These are phyloP conservation scores for Kernera saxatilis DNA, from an alignment of 345 rosid genomes.

Conservation along the genomic window DNA sequence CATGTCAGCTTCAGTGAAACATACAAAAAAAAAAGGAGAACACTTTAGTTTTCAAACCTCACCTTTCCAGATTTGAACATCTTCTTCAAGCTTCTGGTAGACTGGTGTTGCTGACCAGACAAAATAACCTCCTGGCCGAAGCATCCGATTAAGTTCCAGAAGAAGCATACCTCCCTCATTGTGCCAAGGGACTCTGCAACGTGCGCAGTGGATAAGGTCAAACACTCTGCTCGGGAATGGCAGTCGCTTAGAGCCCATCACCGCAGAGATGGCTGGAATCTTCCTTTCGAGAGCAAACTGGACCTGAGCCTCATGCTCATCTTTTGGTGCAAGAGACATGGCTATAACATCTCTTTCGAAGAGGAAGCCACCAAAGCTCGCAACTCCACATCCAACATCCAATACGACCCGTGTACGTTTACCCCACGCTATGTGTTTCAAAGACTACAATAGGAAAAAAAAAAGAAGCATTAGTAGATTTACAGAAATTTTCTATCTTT, in stretches of 20 bases:
- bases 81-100: constrained; percentile 67
- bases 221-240: constrained; percentile 90
- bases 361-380: constrained; percentile 85
- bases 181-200: constrained; percentile 98
- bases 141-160: constrained; percentile 77
- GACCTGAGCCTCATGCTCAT: constrained; percentile 96
- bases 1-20: constrained; percentile 7
- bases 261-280: constrained; percentile 94
- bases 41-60: not conserved
- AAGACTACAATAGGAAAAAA: constrained; percentile 39
- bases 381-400: constrained; percentile 97
- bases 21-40: not conserved
- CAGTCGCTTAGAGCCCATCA: constrained; percentile 87
- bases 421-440: constrained; percentile 76
- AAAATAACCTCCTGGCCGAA: constrained; percentile 86
- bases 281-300: constrained; percentile 96
- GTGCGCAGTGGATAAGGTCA: constrained; percentile 85
- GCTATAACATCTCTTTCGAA: constrained; percentile 85
- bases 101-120: constrained; percentile 98
- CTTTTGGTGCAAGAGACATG: constrained; percentile 96
- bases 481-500: not conserved
- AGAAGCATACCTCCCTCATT: constrained; percentile 74
- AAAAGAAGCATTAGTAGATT: not conserved
- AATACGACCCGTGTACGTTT: constrained; percentile 62
- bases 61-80: constrained; percentile 86